Percentiles rank a stretch among this genome's conserved stretches.
These are phyloP conservation scores for Aquanectria penicillioides DNA, from an alignment of 2,329 filamentous ascomycete genomes.

Conservation along the genomic window DNA sequence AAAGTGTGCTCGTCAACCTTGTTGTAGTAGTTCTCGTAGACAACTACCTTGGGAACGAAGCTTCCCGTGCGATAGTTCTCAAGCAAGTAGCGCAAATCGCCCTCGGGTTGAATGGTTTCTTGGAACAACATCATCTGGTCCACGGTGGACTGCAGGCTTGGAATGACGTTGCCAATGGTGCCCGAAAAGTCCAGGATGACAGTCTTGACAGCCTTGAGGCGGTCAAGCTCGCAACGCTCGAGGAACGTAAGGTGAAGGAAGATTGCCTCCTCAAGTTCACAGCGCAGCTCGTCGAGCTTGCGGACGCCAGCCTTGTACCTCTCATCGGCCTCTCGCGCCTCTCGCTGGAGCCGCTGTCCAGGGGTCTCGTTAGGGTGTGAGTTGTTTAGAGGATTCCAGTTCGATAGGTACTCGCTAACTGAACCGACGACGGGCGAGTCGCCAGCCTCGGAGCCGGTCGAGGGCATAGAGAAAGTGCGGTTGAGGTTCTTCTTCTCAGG, in stretches of 20 bases:
- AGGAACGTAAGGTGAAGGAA: constrained; percentile 93
- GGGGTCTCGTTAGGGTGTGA: constrained; percentile 94
- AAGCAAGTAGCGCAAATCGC: constrained; percentile 90
- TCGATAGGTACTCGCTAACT: constrained; percentile 87
- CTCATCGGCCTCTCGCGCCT: constrained; percentile 90
- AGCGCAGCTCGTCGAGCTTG: constrained; percentile 89
- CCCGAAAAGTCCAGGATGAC: constrained; percentile 98
- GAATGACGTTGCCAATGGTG: constrained; percentile 97
- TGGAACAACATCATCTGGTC: constrained; percentile 99
- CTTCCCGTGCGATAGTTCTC: constrained; percentile 97
- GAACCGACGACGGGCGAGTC: constrained; percentile 85
- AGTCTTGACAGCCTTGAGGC: constrained; percentile 97
- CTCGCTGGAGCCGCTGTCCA: constrained; percentile 83
- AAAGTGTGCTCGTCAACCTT: constrained; percentile 98
- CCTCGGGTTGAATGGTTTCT: constrained; percentile 94
- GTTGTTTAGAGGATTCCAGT: constrained; percentile 89
- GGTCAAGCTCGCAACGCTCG: constrained; percentile 95
- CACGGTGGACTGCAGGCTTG: constrained; percentile 91
- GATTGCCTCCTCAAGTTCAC: constrained; percentile 95
- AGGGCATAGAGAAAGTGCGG: constrained; percentile 78
- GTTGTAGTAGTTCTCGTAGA: constrained; percentile 99
- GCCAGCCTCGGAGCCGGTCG: constrained; percentile 62
- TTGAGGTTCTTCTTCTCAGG: constrained; percentile 86
- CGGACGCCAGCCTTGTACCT: constrained; percentile 89
- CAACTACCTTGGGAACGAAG: constrained; percentile 88